Conservation (phyloP, 345 rosid species). For the Orychophragmus violaceus region DNA sequence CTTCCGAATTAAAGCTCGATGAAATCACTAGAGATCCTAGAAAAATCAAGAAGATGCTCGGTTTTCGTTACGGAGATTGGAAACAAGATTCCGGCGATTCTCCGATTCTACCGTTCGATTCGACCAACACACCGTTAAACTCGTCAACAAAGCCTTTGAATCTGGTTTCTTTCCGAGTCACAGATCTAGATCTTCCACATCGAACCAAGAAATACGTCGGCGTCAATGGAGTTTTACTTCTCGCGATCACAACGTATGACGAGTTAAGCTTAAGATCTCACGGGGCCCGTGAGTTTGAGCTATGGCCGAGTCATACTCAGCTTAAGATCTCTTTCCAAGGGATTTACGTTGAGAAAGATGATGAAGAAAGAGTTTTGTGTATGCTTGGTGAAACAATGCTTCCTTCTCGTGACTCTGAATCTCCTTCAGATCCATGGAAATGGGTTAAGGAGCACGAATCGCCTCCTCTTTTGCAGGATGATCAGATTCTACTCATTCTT, state of each 20-base stretch:
- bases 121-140: constrained; percentile 39
- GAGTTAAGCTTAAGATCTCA: constrained; percentile 25
- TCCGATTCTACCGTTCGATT: constrained; percentile 69
- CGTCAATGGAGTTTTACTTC: constrained; percentile 47
- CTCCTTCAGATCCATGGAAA: constrained; percentile 56
- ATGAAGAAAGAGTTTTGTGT: constrained; percentile 64
- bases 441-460: constrained; percentile 53
- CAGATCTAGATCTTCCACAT: constrained; percentile 53
- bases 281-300: constrained; percentile 53
- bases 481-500: constrained; percentile 61
- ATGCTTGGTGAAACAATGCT: constrained; percentile 73
- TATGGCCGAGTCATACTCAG: constrained; percentile 61
- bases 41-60: constrained; percentile 39
- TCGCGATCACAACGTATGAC: constrained; percentile 42
- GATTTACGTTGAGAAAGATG: constrained; percentile 47
- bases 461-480: constrained; percentile 75
- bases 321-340: constrained; percentile 66
- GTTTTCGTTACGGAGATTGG: constrained; percentile 75
- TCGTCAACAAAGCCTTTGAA: constrained; percentile 34
- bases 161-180: constrained; percentile 57
- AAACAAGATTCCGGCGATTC: constrained; percentile 45
- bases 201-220: constrained; percentile 42
- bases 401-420: constrained; percentile 64
- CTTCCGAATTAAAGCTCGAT: constrained; percentile 44
- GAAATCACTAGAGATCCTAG: constrained; percentile 19